These are phyloP conservation scores for Pseudogymnoascus verrucosus DNA, from an alignment of 2,329 filamentous ascomycete species.

Conservation along the genomic window DNA sequence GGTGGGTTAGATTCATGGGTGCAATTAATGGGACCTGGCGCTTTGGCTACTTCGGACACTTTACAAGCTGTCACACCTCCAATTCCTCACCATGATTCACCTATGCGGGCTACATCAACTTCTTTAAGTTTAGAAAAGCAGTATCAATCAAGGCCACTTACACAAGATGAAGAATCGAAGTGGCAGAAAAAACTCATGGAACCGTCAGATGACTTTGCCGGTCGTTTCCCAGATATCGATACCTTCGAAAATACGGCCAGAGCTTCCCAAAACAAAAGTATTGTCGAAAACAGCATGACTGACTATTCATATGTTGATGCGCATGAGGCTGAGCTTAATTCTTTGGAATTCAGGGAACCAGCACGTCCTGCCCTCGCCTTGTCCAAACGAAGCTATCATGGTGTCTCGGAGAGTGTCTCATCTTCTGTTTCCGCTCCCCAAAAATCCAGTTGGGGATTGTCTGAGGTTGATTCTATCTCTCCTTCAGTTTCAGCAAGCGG, in stretches of 20 bases:
- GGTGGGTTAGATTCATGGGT: slow-evolving; percentile 85
- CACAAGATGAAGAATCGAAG: slow-evolving; percentile 68
- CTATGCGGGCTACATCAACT: slow-evolving; percentile 4
- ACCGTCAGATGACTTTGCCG: slow-evolving; percentile 75
- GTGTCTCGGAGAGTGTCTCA: slow-evolving; percentile 54
- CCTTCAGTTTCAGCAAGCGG: slow-evolving; percentile 41
- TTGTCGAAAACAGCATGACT: slow-evolving; percentile 43
- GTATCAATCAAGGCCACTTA: slow-evolving; percentile 57
- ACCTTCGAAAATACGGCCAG: slow-evolving; percentile 35
- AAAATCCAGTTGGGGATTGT: slow-evolving; percentile 31
- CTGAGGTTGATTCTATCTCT: slow-evolving; percentile 32
- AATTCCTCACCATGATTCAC: slow-evolving; percentile 2
- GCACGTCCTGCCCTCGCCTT: slow-evolving; percentile 44
- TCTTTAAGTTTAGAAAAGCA: slow-evolving; percentile 22
- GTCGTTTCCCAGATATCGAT: slow-evolving; percentile 60
- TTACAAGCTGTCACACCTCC: slow-evolving; percentile 1
- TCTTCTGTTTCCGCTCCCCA: slow-evolving; percentile 35
- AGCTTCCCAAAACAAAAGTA: slow-evolving; percentile 43
- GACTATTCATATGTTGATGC: slow-evolving; percentile 11
- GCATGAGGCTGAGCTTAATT: slow-evolving; percentile 25
- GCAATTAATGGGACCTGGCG: slow-evolving; percentile 59
- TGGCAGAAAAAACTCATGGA: slow-evolving; percentile 72
- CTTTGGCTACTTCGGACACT: slow-evolving; percentile 46
- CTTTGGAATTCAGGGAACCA: slow-evolving; percentile 26
- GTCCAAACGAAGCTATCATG: slow-evolving; percentile 65